Percentiles rank a stretch among this genome's conserved stretches.
Conservation (phyloP, 306 rosid species). For the Astragalus glycyphyllos region DNA sequence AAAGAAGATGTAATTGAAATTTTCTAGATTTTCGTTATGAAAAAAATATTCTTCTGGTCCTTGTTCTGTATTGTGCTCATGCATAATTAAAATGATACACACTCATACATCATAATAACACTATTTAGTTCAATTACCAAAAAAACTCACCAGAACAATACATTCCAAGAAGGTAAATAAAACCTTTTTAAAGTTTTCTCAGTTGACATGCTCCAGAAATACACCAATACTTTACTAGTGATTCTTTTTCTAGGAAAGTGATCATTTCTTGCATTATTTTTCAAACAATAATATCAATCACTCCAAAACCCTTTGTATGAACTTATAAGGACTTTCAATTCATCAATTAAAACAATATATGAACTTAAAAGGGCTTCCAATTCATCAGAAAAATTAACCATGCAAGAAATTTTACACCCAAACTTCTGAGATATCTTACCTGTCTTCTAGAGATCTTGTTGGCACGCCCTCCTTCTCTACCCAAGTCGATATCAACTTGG, state of each 20-base stretch:
- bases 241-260: slow-evolving; percentile 2
- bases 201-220: slow-evolving; percentile 28
- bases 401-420: slow-evolving; percentile 23
- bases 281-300: background rate
- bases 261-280: slow-evolving; percentile 27
- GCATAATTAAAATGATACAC: slow-evolving; percentile 23
- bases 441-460: slow-evolving; percentile 84
- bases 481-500: slow-evolving; percentile 81
- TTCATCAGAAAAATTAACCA: slow-evolving; percentile 39
- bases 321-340: slow-evolving; percentile 19
- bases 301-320: slow-evolving; percentile 1
- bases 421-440: slow-evolving; percentile 56
- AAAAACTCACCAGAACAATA: slow-evolving; percentile 16
- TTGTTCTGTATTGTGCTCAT: slow-evolving; percentile 18
- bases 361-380: slow-evolving; percentile 27
- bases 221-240: slow-evolving; percentile 21
- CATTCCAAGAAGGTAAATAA: slow-evolving; percentile 21
- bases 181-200: slow-evolving; percentile 4
- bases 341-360: slow-evolving; percentile 36
- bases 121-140: slow-evolving; percentile 20
- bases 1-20: slow-evolving; percentile 2
- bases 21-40: slow-evolving; percentile 19
- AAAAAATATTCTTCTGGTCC: slow-evolving; percentile 22
- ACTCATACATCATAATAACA: slow-evolving; percentile 11
- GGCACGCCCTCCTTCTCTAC: slow-evolving; percentile 72